Conservation (phyloP, 805 yeast species). For the Saccharomycopsis olivae region DNA sequence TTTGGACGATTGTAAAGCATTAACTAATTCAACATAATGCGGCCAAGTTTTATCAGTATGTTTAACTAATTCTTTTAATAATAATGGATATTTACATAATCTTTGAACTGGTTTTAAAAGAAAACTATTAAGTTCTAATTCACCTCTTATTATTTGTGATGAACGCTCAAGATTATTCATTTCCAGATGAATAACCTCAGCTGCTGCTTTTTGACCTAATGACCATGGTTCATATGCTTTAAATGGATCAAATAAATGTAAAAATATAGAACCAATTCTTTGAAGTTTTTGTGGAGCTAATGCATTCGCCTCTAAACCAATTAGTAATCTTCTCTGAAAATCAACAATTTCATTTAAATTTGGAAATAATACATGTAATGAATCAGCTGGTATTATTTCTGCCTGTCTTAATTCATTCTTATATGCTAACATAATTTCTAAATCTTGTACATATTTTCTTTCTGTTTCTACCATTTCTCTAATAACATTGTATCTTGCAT, state of each 20-base stretch:
- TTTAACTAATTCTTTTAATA: constrained; percentile 67
- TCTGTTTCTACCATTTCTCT: constrained; percentile 83
- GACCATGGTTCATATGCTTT: constrained; percentile 92
- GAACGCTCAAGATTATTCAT: constrained; percentile 45
- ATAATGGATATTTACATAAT: constrained; percentile 86
- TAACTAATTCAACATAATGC: constrained; percentile 52
- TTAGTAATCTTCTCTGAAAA: constrained; percentile 80
- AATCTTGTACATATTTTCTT: constrained; percentile 83
- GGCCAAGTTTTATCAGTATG: constrained; percentile 43
- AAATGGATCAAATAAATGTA: constrained; percentile 71
- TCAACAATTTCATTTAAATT: constrained; percentile 75
- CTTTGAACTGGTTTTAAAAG: constrained; percentile 93
- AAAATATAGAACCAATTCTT: constrained; percentile 80
- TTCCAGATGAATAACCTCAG: constrained; percentile 53
- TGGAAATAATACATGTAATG: constrained; percentile 74
- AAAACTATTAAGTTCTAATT: constrained; percentile 81
- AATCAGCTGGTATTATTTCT: constrained; percentile 67
- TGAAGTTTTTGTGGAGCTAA: constrained; percentile 64
- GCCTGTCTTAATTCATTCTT: constrained; percentile 54
- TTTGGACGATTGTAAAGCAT: constrained; percentile 65
- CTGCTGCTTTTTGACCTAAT: constrained; percentile 77
- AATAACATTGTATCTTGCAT: constrained; percentile 66
- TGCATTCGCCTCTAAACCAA: constrained; percentile 84
- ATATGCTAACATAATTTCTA: constrained; percentile 63
- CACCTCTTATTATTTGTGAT: constrained; percentile 60